Evolutionary conservation across 2,329 filamentous ascomycete genomes (phyloP).

Genomic region (Nakataea oryzae): DNA sequence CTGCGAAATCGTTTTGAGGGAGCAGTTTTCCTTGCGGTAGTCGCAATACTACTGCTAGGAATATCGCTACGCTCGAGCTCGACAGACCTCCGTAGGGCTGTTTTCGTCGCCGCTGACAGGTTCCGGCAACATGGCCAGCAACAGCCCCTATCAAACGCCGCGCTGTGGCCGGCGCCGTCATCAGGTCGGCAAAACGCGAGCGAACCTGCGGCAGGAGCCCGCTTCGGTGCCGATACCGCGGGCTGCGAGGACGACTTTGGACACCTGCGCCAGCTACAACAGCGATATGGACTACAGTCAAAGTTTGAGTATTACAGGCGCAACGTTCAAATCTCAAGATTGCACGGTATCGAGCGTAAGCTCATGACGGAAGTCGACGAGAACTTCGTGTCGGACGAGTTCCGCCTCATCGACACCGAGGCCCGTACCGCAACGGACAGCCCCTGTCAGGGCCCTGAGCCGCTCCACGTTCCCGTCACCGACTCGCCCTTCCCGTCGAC

Average conservation of each 20-base stretch:
- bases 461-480: conserved; percentile 39
- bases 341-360: conserved; percentile 35
- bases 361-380: conserved; percentile 39
- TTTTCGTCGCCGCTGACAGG: not conserved
- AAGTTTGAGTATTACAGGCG: conserved; percentile 46
- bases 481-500: conserved; percentile 37
- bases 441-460: conserved; percentile 28
- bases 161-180: not conserved
- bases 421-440: conserved; percentile 15
- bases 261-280: conserved; percentile 32
- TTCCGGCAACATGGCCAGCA: not conserved
- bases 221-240: not conserved
- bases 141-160: not conserved
- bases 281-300: conserved; percentile 35
- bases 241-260: conserved; percentile 35
- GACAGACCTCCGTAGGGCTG: not conserved
- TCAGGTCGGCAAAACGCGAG: not conserved
- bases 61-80: not conserved
- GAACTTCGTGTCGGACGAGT: conserved; percentile 32
- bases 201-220: not conserved
- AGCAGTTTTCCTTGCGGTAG: not conserved
- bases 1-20: not conserved
- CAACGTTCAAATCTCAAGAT: conserved; percentile 40
- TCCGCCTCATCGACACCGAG: conserved; percentile 31
- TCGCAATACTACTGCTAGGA: not conserved